Evolutionary conservation across 192 early-diverging fungal species (phyloP).

Genomic region (Coemansia sp.): DNA sequence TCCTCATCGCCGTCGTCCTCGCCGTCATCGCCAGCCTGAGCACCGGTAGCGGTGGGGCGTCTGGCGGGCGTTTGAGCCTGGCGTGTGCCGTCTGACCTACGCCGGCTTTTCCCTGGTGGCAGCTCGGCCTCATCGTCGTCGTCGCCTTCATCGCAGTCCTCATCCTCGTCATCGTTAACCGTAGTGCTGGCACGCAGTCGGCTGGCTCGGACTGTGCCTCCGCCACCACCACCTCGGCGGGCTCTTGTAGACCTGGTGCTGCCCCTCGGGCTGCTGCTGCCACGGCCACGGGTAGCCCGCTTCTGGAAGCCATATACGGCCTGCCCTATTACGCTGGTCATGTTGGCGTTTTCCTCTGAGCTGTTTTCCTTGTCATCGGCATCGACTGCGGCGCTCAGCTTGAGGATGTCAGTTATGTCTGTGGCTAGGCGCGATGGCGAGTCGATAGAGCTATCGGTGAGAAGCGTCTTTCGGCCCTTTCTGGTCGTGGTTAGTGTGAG

Average conservation of each 20-base stretch:
- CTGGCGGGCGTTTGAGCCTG: not conserved
- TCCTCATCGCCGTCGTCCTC: constrained; percentile 17
- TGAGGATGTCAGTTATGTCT: constrained; percentile 40
- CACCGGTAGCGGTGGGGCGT: not conserved
- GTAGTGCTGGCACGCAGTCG: not conserved
- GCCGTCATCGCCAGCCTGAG: constrained; percentile 15
- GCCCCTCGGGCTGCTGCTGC: constrained; percentile 9
- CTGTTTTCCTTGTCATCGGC: constrained; percentile 53
- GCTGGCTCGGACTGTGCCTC: not conserved
- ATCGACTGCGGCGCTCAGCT: constrained; percentile 35
- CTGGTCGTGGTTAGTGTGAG: constrained; percentile 37
- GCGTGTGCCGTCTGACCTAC: not conserved
- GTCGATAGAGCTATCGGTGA: constrained; percentile 24
- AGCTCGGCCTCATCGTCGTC: not conserved
- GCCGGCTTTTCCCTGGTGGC: not conserved
- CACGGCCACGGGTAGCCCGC: constrained; percentile 27
- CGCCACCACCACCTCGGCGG: constrained; percentile 18
- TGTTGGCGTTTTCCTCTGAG: constrained; percentile 28
- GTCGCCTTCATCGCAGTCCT: not conserved
- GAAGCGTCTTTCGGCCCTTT: constrained; percentile 32
- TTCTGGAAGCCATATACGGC: constrained; percentile 47
- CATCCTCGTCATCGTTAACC: constrained; percentile 1
- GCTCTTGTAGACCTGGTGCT: constrained; percentile 4
- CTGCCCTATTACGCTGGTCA: constrained; percentile 26
- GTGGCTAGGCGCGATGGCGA: constrained; percentile 23